phyloP scores from a whole-genome alignment of 1,284 basidiomycete genomes.

The Ceraceosorus guamensis region DNA sequence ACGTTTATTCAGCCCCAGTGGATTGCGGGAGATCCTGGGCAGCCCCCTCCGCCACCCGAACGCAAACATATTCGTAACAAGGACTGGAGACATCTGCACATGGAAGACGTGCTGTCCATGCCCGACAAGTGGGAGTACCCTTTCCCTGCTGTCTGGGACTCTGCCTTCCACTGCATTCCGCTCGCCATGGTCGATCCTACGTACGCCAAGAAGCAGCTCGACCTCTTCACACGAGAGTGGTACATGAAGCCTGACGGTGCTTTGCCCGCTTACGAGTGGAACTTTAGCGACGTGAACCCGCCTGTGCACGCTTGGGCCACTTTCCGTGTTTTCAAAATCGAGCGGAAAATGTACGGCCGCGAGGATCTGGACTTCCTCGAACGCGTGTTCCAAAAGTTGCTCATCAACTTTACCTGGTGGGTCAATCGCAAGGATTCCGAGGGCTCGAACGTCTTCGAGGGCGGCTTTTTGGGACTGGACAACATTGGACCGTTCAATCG shows the following conservation, averaged over 20 bases:
- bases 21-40: constrained; percentile 87
- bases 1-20: constrained; percentile 92
- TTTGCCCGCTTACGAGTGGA: constrained; percentile 98
- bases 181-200: constrained; percentile 87
- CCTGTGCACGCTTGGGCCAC: constrained; percentile 85
- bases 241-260: constrained; percentile 96
- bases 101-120: constrained; percentile 94
- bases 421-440: constrained; percentile 93
- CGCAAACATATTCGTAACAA: constrained; percentile 77
- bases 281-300: constrained; percentile 92
- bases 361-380: constrained; percentile 90
- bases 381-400: constrained; percentile 92
- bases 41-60: constrained; percentile 85
- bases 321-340: constrained; percentile 61
- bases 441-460: constrained; percentile 94
- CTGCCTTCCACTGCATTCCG: constrained; percentile 96
- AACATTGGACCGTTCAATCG: constrained; percentile 98
- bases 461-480: constrained; percentile 93
- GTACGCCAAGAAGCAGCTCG: constrained; percentile 95
- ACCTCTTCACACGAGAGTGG: constrained; percentile 93
- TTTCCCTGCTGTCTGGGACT: constrained; percentile 62
- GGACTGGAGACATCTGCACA: constrained; percentile 73
- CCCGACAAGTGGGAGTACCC: constrained; percentile 92
- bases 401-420: constrained; percentile 98
- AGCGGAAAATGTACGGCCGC: constrained; percentile 82